A percentile compares a stretch with the other conserved stretches of the same genome.
Evolutionary conservation across 2,329 filamentous ascomycete species (phyloP).

Genomic region (Penicillium sp.): DNA sequence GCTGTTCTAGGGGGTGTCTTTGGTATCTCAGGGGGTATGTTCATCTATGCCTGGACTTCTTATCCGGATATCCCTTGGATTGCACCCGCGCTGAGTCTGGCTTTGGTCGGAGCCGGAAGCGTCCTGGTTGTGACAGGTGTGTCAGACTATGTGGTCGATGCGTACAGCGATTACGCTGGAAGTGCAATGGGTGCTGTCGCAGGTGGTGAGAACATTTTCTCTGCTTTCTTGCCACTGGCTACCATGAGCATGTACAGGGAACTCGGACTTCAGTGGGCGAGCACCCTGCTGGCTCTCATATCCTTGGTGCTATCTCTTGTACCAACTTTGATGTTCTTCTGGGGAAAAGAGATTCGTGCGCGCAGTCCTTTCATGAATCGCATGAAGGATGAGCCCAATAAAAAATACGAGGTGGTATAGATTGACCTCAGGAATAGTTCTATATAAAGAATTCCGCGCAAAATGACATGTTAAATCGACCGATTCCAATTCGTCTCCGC

Average conservation of each 20-base stretch:
- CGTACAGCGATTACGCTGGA: slow-evolving; percentile 49
- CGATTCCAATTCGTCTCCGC: too few relatives aligned
- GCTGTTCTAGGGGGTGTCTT: slow-evolving; percentile 29
- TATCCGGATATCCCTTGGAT: slow-evolving; percentile 30
- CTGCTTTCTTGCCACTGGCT: slow-evolving; percentile 46
- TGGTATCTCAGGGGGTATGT: slow-evolving; percentile 14
- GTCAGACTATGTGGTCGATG: slow-evolving; percentile 49
- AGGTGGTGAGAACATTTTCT: slow-evolving; percentile 44
- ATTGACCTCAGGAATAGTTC: background rate
- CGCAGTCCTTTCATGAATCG: slow-evolving; percentile 24
- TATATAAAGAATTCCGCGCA: too few relatives aligned
- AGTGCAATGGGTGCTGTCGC: slow-evolving; percentile 47
- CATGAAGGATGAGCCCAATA: slow-evolving; percentile 1
- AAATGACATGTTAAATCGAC: too few relatives aligned
- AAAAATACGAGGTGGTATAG: background rate
- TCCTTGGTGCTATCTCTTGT: slow-evolving; percentile 35
- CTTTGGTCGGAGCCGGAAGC: slow-evolving; percentile 41
- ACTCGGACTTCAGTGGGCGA: slow-evolving; percentile 44
- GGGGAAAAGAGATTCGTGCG: slow-evolving; percentile 36
- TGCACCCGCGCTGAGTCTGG: slow-evolving; percentile 27
- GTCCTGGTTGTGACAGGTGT: slow-evolving; percentile 46
- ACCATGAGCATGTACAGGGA: slow-evolving; percentile 38
- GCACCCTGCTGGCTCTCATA: slow-evolving; percentile 42
- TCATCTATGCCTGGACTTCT: slow-evolving; percentile 33
- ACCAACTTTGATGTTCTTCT: slow-evolving; percentile 38